Conservation (phyloP, 148 eudicot species). For the Amaranthus palmeri region DNA sequence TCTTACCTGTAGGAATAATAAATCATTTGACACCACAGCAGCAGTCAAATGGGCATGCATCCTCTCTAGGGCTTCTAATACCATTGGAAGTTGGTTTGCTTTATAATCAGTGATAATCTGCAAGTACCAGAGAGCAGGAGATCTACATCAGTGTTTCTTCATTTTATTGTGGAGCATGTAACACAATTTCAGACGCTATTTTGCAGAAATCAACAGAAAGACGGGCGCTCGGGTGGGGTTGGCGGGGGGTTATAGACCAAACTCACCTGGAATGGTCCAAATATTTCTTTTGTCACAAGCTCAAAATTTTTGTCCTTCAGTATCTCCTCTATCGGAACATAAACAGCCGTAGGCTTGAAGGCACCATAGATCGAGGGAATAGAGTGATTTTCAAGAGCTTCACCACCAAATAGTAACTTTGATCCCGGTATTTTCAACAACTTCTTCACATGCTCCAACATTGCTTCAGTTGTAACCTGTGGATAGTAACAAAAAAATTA, state of each 20-base stretch:
- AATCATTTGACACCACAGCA: slow-evolving; percentile 90
- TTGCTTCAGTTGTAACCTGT: slow-evolving; percentile 85
- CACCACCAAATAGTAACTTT: slow-evolving; percentile 80
- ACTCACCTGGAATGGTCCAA: slow-evolving; percentile 92
- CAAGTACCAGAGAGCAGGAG: slow-evolving; percentile 1
- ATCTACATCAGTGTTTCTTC: not conserved
- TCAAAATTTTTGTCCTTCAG: slow-evolving; percentile 69
- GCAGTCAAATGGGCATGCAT: slow-evolving; percentile 99
- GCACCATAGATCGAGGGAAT: slow-evolving; percentile 89
- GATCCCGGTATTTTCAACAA: slow-evolving; percentile 82
- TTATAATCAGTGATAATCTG: slow-evolving; percentile 88
- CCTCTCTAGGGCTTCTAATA: slow-evolving; percentile 74
- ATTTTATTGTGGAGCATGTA: not conserved
- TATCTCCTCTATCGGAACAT: slow-evolving; percentile 83
- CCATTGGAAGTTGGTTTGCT: slow-evolving; percentile 63
- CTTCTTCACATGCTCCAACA: slow-evolving; percentile 69
- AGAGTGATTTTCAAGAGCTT: slow-evolving; percentile 70
- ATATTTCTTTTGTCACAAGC: slow-evolving; percentile 80
- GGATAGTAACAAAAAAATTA: slow-evolving; percentile 10
- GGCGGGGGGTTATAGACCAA: not conserved
- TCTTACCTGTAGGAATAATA: slow-evolving; percentile 67
- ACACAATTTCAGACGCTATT: not conserved
- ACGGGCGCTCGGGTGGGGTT: no score
- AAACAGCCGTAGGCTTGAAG: slow-evolving; percentile 86
- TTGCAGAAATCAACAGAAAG: not conserved